Percentiles rank a stretch among this genome's conserved stretches.
Evolutionary conservation across 169 alveolate species (phyloP).

Genomic region (Toxoplasma gondii): DNA sequence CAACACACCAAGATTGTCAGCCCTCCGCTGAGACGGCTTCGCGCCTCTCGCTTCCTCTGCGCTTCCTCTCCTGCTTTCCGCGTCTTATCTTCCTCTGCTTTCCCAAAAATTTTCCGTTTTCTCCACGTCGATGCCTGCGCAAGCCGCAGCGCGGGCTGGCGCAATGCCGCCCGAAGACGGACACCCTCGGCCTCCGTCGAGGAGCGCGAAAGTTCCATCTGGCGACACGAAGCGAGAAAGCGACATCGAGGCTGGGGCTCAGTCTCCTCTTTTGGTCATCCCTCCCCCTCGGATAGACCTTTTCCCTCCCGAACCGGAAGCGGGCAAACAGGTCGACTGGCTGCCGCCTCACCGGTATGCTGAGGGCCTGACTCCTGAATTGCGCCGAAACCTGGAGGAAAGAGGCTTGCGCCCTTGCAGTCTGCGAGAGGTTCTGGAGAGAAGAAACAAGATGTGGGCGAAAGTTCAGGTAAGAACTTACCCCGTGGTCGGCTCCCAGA

Average conservation of each 20-base stretch:
- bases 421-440: constrained; percentile 74
- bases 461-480: constrained; percentile 60
- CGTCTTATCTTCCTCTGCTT: background rate
- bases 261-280: background rate
- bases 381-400: constrained; percentile 15
- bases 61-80: background rate
- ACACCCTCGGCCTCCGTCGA: background rate
- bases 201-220: background rate
- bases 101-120: background rate
- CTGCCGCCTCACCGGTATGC: constrained; percentile 13
- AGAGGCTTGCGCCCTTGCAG: constrained; percentile 67
- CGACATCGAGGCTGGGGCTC: background rate
- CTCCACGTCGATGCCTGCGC: background rate
- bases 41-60: background rate
- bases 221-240: background rate
- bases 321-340: background rate
- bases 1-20: background rate
- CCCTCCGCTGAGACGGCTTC: background rate
- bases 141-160: background rate
- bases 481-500: background rate
- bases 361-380: constrained; percentile 48
- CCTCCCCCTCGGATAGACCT: background rate
- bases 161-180: background rate
- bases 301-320: background rate
- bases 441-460: constrained; percentile 77